Conservation (phyloP, 1,139 yeast genomes). For the Geotrichum candidum region DNA sequence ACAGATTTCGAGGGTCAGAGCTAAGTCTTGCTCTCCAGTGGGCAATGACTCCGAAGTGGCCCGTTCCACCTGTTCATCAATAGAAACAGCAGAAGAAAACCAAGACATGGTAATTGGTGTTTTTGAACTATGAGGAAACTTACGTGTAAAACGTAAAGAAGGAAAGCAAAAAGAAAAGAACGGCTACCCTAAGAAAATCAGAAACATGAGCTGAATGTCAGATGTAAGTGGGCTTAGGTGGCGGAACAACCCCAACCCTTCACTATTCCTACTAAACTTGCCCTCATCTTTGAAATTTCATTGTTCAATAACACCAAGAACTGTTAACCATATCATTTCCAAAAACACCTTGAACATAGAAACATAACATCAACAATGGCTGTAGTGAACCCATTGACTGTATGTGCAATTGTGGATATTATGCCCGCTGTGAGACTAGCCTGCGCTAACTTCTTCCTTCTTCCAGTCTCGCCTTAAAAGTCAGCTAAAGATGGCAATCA, state of each 20-base stretch:
- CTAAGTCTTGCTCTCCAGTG: constrained; percentile 80
- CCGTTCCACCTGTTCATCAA: constrained; percentile 61
- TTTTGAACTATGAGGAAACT: background rate
- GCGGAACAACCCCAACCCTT: constrained; percentile 7
- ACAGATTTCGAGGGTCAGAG: constrained; percentile 76
- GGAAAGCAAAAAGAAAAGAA: background rate
- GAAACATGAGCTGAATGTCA: background rate
- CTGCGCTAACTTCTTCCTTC: background rate
- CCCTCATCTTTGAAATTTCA: background rate
- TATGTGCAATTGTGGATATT: constrained; percentile 9
- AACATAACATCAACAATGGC: constrained; percentile 7
- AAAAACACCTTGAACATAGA: background rate
- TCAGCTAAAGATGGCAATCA: constrained; percentile 71
- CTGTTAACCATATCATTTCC: background rate
- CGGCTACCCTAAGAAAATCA: background rate
- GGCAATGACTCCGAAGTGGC: constrained; percentile 91
- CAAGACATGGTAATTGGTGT: constrained; percentile 41
- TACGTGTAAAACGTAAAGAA: background rate
- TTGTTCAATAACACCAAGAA: background rate
- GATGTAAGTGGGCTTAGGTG: background rate
- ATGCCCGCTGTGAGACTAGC: background rate
- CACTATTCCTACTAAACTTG: background rate
- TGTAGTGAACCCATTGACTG: constrained; percentile 20
- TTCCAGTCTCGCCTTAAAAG: constrained; percentile 50
- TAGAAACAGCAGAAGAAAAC: constrained; percentile 49